Percentiles rank a stretch among this genome's conserved stretches.
Conservation (phyloP, 345 rosid genomes). For the Streptanthus diversifolius region DNA sequence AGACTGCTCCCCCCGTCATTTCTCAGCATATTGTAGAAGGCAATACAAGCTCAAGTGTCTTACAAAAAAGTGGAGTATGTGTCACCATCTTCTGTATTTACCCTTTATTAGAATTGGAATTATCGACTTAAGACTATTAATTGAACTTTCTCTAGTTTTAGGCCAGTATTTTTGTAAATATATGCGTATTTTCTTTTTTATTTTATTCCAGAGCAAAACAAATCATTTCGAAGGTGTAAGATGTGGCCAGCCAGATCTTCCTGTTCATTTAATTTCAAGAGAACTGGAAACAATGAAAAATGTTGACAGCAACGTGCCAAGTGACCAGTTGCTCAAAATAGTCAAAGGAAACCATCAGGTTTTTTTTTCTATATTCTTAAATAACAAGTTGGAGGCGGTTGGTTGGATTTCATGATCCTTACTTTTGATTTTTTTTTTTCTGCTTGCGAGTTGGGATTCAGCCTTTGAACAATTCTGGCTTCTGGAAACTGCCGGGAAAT, state of each 20-base stretch:
- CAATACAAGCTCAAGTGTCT: constrained; percentile 29
- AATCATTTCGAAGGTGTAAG: constrained; percentile 20
- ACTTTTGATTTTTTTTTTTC: constrained; percentile 10
- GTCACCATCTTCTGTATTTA: constrained; percentile 1
- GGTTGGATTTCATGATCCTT: constrained; percentile 16
- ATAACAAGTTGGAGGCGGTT: constrained; percentile 9
- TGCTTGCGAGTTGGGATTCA: constrained; percentile 36
- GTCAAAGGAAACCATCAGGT: constrained; percentile 44
- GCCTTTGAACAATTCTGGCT: constrained; percentile 42
- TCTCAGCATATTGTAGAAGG: constrained; percentile 34
- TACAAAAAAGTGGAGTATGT: constrained; percentile 46
- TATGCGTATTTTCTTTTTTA: background rate
- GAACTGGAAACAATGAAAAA: constrained; percentile 35
- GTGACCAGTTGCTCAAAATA: constrained; percentile 37
- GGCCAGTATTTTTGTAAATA: background rate
- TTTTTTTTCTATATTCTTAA: constrained; percentile 20
- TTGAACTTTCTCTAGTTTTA: background rate
- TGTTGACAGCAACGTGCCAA: constrained; percentile 33
- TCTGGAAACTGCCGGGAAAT: constrained; percentile 39
- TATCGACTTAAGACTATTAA: background rate
- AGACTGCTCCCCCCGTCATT: constrained; percentile 34
- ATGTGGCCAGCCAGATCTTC: constrained; percentile 27
- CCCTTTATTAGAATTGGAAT: background rate
- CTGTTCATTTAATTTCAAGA: constrained; percentile 31
- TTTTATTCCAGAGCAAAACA: constrained; percentile 18